Evolutionary conservation across 2,329 filamentous ascomycete species (phyloP).

Genomic region (Dothistroma pini): DNA sequence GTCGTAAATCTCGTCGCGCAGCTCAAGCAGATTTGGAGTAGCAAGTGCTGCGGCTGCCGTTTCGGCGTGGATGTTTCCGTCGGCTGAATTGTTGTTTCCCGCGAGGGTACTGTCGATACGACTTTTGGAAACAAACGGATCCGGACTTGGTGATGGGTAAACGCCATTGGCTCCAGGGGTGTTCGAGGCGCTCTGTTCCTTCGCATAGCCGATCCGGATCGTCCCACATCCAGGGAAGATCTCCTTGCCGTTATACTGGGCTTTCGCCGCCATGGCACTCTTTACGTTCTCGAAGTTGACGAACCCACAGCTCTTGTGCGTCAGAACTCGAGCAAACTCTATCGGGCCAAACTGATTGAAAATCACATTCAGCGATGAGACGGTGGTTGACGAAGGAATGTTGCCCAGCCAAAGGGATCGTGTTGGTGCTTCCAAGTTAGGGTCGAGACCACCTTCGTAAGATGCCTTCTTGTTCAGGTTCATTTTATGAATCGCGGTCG

Average conservation of each 20-base stretch:
- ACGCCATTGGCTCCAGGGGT: slow-evolving; percentile 84
- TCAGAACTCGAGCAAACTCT: slow-evolving; percentile 85
- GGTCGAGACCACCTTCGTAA: slow-evolving; percentile 62
- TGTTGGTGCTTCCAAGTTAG: slow-evolving; percentile 78
- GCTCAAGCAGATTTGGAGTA: slow-evolving; percentile 69
- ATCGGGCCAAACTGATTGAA: slow-evolving; percentile 93
- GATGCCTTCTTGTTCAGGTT: slow-evolving; percentile 63
- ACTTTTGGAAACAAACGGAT: slow-evolving; percentile 58
- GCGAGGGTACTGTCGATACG: slow-evolving; percentile 36
- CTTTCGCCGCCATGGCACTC: slow-evolving; percentile 84
- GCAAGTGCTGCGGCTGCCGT: slow-evolving; percentile 55
- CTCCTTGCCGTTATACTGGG: slow-evolving; percentile 88
- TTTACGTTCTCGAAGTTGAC: slow-evolving; percentile 94
- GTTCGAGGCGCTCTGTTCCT: slow-evolving; percentile 82
- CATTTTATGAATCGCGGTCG: slow-evolving; percentile 78
- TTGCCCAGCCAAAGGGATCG: slow-evolving; percentile 95
- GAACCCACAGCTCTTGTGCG: slow-evolving; percentile 98
- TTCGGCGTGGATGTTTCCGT: slow-evolving; percentile 40
- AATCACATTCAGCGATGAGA: slow-evolving; percentile 89
- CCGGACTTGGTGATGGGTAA: slow-evolving; percentile 88
- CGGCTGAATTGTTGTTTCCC: slow-evolving; percentile 28
- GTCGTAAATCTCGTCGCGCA: slow-evolving; percentile 75
- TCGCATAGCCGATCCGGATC: slow-evolving; percentile 94
- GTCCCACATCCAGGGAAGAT: slow-evolving; percentile 96
- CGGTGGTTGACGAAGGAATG: slow-evolving; percentile 94